Percentiles rank a stretch among this genome's conserved stretches.
Evolutionary conservation across 495 filamentous ascomycete species (phyloP).

Genomic region (Daldinia grandis): DNA sequence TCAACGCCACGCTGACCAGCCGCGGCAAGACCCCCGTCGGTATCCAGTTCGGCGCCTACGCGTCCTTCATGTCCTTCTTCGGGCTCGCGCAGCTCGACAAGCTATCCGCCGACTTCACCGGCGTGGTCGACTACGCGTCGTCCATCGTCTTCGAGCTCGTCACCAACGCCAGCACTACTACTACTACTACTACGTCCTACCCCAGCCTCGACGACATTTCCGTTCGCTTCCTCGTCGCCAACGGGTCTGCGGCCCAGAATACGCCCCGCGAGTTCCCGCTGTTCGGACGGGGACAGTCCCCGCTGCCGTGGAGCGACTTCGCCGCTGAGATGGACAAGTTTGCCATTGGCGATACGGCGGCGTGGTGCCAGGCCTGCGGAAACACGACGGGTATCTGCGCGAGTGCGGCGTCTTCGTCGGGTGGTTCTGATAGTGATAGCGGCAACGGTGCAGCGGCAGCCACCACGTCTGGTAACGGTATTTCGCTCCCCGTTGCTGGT

Average conservation of each 20-base stretch:
- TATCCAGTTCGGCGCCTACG: constrained; percentile 75
- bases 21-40: constrained; percentile 42
- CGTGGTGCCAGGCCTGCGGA: constrained; percentile 78
- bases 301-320: constrained; percentile 72
- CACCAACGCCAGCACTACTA: constrained; percentile 58
- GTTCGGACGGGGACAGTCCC: constrained; percentile 64
- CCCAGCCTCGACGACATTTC: constrained; percentile 66
- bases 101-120: constrained; percentile 68
- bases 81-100: constrained; percentile 68
- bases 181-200: constrained; percentile 40
- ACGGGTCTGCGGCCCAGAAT: constrained; percentile 67
- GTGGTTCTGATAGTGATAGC: constrained; percentile 7
- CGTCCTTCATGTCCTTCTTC: constrained; percentile 77
- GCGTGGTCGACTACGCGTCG: constrained; percentile 72
- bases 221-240: constrained; percentile 80
- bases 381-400: constrained; percentile 68
- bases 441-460: constrained; percentile 8
- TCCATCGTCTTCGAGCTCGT: constrained; percentile 80
- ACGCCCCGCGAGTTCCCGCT: constrained; percentile 64
- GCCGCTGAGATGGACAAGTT: constrained; percentile 64
- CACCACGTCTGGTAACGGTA: constrained; percentile 21
- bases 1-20: constrained; percentile 67
- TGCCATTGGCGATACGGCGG: constrained; percentile 62
- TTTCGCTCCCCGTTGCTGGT: constrained; percentile 62
- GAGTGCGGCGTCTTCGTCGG: constrained; percentile 39